Percentiles rank a stretch among this genome's conserved stretches.
Evolutionary conservation across 768 basidiomycete species (phyloP).

Genomic region (Tubosaeta brunneosetosa): DNA sequence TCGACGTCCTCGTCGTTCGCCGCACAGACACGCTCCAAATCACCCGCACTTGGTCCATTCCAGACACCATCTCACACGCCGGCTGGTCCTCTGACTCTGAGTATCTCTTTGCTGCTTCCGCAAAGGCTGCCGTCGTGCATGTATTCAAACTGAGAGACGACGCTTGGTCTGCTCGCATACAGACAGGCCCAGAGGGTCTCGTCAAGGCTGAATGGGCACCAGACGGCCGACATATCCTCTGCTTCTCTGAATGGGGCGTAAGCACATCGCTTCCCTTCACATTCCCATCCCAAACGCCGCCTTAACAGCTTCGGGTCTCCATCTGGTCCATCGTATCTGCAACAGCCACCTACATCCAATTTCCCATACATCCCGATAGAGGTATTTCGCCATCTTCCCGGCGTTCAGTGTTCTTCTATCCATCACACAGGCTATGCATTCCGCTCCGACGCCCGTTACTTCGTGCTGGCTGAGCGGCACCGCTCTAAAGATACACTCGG

Average conservation of each 20-base stretch:
- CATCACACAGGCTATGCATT: conserved; percentile 62
- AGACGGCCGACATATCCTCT: conserved; percentile 75
- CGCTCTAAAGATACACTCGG: conserved; percentile 86
- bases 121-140: conserved; percentile 65
- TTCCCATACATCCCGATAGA: conserved; percentile 75
- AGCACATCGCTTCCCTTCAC: conserved; percentile 33
- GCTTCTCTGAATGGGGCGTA: conserved; percentile 93
- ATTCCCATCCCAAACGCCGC: conserved; percentile 1
- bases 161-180: conserved; percentile 70
- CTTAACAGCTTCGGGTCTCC: conserved; percentile 70
- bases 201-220: conserved; percentile 88
- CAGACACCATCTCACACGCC: conserved; percentile 62
- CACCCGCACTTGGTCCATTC: conserved; percentile 70
- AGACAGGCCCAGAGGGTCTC: conserved; percentile 79
- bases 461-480: conserved; percentile 83
- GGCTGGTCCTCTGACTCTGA: conserved; percentile 89
- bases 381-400: conserved; percentile 37
- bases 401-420: neutral
- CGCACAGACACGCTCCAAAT: conserved; percentile 82
- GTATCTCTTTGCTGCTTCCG: conserved; percentile 76
- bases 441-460: conserved; percentile 75
- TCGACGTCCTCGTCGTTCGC: conserved; percentile 77
- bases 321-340: conserved; percentile 81
- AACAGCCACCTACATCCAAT: conserved; percentile 77
- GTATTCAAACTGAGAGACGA: conserved; percentile 80